These are phyloP conservation scores for Geranium rotundifolium DNA, from an alignment of 345 rosid species.

Conservation along the genomic window DNA sequence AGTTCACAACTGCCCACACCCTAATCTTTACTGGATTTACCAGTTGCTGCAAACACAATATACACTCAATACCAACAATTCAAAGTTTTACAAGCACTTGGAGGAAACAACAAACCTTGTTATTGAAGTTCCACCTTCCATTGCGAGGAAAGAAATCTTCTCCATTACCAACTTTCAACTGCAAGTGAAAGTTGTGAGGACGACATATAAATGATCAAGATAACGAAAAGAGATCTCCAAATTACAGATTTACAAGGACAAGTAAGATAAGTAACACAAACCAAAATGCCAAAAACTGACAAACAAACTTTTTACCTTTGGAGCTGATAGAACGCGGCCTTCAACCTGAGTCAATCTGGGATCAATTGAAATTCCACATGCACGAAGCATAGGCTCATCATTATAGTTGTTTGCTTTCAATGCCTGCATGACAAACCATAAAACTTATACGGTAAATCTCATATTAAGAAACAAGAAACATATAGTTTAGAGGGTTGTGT, in stretches of 20 bases:
- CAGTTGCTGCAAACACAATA: conserved; percentile 19
- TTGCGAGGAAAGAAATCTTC: conserved; percentile 36
- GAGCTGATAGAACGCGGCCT: conserved; percentile 69
- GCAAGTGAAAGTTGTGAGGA: no score
- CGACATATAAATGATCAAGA: no score
- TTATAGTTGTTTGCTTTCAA: conserved; percentile 51
- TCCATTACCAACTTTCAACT: conserved; percentile 38
- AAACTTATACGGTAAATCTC: neutral
- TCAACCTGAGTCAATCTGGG: conserved; percentile 59
- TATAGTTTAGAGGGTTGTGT: neutral
- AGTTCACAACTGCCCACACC: conserved; percentile 36
- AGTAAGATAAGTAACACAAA: neutral
- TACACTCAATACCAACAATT: conserved; percentile 2
- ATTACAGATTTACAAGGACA: neutral
- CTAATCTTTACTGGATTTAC: conserved; percentile 27
- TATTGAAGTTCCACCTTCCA: conserved; percentile 38
- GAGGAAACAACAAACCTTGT: conserved; percentile 21
- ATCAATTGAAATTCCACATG: conserved; percentile 58
- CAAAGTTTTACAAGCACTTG: neutral
- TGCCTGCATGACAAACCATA: conserved; percentile 47
- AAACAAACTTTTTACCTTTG: conserved; percentile 33
- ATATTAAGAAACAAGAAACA: conserved; percentile 2
- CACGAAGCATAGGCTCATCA: conserved; percentile 53
- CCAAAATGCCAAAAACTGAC: neutral
- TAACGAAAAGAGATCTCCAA: no score